Base-by-base conservation (phyloP, 2,329 filamentous ascomycete genomes). In the Fusarium protoensiforme region DNA sequence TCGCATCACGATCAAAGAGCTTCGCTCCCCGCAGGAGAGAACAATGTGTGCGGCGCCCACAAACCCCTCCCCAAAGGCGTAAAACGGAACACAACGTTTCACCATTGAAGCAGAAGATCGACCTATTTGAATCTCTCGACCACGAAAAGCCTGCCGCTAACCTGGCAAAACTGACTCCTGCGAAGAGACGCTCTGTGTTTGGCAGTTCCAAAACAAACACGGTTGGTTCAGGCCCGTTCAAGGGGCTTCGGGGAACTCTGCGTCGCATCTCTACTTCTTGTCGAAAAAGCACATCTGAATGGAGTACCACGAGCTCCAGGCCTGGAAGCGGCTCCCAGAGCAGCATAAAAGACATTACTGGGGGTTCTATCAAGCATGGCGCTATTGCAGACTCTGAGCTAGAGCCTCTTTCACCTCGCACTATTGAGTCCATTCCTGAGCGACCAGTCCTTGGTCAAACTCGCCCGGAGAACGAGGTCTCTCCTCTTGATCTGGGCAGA, bases 71-170 rank as follows among this genome's bases (percentile, higher is more conserved):
- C 18, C 29, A 18, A 10, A 68, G 61, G 10, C 61, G 61, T 18
- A 61, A 46, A 11, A 67, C 64, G 3, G 56, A 69, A 38, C 69
- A 71, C 29, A 24, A 41, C 1, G n/a, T 57, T n/a, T 76, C 76
- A 9, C 74, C 75, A 7, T 48, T 78, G 51, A 78, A 73, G 53
- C 75, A 81, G n/a, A 80, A 73, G 41, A 81, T 82, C 24, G 70
- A 74, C 5, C 65, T 81, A 10, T 82, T 80, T 57, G 79, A 82
- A 48, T 76, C 75, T 18, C 61, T 82, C 38, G 74, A 70, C 24
- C 65, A 33, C 8, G 66, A 65, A 10, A 56, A 39, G 8, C 29
- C 60, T 20, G 6, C 43, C 13, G 3, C 20, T 11, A 18, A 48
- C 27, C 31, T 0, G 8, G 14, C 22, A 27, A 24, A 4, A 13